A percentile compares a stretch with the other conserved stretches of the same genome.
Conservation (phyloP, 1,139 yeast species). For the Chernovozyma aurita region DNA sequence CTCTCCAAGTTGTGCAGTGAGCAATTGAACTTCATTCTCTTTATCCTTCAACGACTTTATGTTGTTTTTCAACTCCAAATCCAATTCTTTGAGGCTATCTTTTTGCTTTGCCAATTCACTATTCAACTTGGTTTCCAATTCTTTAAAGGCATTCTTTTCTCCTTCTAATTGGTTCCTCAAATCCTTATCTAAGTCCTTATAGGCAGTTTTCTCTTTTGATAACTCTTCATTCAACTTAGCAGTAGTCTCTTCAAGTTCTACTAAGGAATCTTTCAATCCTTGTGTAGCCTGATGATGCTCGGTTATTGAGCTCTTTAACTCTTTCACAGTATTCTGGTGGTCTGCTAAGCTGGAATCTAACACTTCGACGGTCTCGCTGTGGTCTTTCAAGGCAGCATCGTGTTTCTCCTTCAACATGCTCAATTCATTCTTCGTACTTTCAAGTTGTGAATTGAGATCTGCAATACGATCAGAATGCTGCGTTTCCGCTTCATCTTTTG, state of each 20-base stretch:
- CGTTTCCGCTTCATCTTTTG: not conserved
- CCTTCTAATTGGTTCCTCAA: too few species aligned
- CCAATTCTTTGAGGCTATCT: not conserved
- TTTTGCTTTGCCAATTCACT: not conserved
- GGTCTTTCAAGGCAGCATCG: not conserved
- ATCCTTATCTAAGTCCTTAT: not conserved
- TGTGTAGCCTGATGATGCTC: not conserved
- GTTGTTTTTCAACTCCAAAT: too few species aligned
- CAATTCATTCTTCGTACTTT: constrained; percentile 6
- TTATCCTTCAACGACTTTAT: not conserved
- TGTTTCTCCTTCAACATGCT: constrained; percentile 10
- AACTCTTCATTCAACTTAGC: not conserved
- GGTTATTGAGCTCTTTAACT: not conserved
- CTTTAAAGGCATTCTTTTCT: too few species aligned
- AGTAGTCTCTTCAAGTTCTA: not conserved
- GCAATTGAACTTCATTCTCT: not conserved
- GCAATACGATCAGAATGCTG: not conserved
- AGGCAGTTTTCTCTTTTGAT: not conserved
- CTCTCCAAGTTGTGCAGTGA: not conserved
- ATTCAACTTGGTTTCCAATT: too few species aligned
- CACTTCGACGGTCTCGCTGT: not conserved
- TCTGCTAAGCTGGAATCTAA: not conserved
- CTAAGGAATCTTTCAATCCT: not conserved
- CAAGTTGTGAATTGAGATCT: not conserved
- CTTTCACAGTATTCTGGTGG: not conserved